A percentile compares a stretch with the other conserved stretches of the same genome.
Evolutionary conservation across 441 rosid genomes (phyloP).

Genomic region (Biscutella laevigata): DNA sequence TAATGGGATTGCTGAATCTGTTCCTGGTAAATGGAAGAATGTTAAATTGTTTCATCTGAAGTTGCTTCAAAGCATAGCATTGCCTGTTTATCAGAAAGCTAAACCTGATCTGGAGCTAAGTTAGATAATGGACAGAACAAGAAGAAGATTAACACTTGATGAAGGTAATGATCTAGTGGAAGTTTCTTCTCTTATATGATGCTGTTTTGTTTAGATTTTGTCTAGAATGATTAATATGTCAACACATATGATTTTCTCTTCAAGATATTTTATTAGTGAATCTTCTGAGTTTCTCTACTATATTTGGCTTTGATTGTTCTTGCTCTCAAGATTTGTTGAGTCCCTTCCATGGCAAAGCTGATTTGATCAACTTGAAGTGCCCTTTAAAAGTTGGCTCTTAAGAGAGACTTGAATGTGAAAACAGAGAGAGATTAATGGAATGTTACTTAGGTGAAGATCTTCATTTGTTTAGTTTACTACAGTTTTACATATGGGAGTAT

Average conservation of each 20-base stretch:
- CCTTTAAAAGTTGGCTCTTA: no score
- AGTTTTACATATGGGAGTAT: slow-evolving; percentile 7
- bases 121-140: not conserved
- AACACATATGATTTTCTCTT: not conserved
- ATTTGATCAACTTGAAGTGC: no score
- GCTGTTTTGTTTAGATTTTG: not conserved
- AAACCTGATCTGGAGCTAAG: slow-evolving; percentile 31
- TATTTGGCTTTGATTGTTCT: no score
- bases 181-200: not conserved
- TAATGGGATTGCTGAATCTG: slow-evolving; percentile 46
- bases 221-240: not conserved
- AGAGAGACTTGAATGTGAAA: no score
- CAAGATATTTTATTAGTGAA: not conserved
- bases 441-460: not conserved
- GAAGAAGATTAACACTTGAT: not conserved
- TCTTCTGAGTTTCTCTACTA: not conserved
- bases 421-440: no score
- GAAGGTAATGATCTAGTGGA: not conserved
- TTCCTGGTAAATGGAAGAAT: slow-evolving; percentile 72
- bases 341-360: no score
- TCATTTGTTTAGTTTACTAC: slow-evolving; percentile 3
- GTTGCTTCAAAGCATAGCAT: slow-evolving; percentile 70
- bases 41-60: slow-evolving; percentile 69
- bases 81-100: slow-evolving; percentile 82
- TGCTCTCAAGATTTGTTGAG: no score